Percentiles rank a stretch among this genome's conserved stretches.
Conservation (phyloP, 495 filamentous ascomycete genomes). For the Neurospora sp. region DNA sequence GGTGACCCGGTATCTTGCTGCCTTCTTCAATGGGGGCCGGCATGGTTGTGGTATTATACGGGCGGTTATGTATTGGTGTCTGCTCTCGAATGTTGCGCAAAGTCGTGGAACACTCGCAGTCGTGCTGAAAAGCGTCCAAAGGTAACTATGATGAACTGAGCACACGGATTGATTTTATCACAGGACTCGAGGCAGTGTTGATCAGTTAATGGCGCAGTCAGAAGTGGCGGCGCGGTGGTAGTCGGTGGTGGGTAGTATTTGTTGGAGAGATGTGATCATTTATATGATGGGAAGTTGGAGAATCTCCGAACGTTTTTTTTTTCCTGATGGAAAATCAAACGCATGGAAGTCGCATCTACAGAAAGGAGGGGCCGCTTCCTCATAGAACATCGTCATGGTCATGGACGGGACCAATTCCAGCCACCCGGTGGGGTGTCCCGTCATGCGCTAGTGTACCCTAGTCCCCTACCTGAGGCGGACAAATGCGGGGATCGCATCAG, state of each 20-base stretch:
- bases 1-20: slow-evolving; percentile 19
- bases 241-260: background rate
- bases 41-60: slow-evolving; percentile 15
- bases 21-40: slow-evolving; percentile 25
- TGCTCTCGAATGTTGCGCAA: background rate
- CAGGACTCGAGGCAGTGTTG: background rate
- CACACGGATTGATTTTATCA: background rate
- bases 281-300: background rate
- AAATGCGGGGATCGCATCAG: background rate
- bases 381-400: background rate
- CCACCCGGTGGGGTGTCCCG: background rate
- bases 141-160: background rate
- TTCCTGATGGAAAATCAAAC: background rate
- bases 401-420: background rate
- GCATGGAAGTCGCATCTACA: background rate
- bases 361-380: background rate
- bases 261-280: background rate
- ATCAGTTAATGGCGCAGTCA: background rate
- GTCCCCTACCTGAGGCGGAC: background rate
- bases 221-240: background rate
- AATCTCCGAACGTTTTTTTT: background rate
- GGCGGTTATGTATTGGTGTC: background rate
- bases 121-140: background rate
- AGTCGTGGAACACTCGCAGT: background rate
- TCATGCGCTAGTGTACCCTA: background rate